Evolutionary conservation across 139 green algal genomes (phyloP), one percentile per base, ranked within the genome.

Genomic region (Auxenochlorella pyrenoidosa): DNA sequence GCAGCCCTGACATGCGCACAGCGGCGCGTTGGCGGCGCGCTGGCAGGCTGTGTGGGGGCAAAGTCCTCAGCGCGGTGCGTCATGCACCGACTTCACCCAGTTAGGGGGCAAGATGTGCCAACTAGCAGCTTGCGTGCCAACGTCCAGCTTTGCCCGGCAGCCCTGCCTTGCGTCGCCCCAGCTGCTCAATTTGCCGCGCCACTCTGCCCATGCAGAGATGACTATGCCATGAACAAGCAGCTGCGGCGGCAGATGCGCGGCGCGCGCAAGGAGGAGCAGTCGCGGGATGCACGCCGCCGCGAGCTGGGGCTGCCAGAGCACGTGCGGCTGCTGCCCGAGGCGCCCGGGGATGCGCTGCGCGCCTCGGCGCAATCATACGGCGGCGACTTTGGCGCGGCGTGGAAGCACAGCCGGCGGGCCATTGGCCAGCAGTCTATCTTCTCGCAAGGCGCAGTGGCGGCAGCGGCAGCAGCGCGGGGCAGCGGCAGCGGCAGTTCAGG

Each of bases 241-340:
- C 82, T 94, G 87, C 84, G 89, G 58, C 38, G 51, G 44, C 81
- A 77, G 30, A 76, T 94, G 66, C 68, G 79, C 24, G 76, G 70
- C 3, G 60, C 38, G 15, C 86, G 91, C 26, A 94, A 93, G 68
- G 91, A 89, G 12, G 90, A 93, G 38, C 79, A 89, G 66, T 58
- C 75, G 21, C 59, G 81, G 8, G 92, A 92, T 10, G 83, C 85
- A 34, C 79, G 65, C 71, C 92, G 92, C 28, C 83, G 86, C 30
- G 77, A 65, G 59, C 90, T 98, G 76, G 92, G 93, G 22, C 89
- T 98, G 66, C 76, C 91, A 12, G 87, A 94, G 8, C 75, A 83
- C 0, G 89, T 98, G 19, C 86, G 66, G 41, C 89, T 97, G 70
- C 80, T 97, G 63, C 94, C 95, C 22, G 84, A 88, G 5, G 90